phyloP scores from a whole-genome alignment of 164 flowering plant species.

The Magnolia sinica region DNA sequence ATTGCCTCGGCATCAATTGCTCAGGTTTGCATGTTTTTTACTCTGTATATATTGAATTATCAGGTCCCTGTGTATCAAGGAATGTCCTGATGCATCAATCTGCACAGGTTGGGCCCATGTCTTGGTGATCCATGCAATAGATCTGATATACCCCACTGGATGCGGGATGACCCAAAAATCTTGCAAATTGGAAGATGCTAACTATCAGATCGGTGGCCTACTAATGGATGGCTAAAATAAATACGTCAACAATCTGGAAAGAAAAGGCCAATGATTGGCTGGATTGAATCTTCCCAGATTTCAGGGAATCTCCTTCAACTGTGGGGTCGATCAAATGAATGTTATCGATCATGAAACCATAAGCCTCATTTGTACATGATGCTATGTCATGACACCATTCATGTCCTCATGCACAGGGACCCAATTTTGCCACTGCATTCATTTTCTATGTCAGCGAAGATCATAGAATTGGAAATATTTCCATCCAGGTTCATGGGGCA shows the following conservation, averaged over 20 bases:
- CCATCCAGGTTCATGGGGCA: constrained; percentile 84
- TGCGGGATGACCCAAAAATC: neutral
- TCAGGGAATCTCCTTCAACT: neutral
- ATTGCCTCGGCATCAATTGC: constrained; percentile 99
- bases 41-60: neutral
- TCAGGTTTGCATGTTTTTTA: constrained; percentile 45
- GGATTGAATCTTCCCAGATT: neutral
- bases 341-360: no score
- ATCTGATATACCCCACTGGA: neutral
- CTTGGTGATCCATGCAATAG: neutral
- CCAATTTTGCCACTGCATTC: neutral
- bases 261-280: neutral
- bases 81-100: neutral
- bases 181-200: neutral
- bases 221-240: neutral
- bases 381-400: neutral
- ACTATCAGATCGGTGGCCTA: neutral
- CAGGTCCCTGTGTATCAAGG: neutral
- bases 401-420: neutral
- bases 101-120: neutral
- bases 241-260: neutral
- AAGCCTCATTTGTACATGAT: neutral
- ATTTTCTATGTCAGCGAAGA: neutral
- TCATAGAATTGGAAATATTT: neutral
- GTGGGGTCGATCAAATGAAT: neutral